phyloP scores from a whole-genome alignment of 108 stramenopile genomes.

The Fistulifera solaris region DNA sequence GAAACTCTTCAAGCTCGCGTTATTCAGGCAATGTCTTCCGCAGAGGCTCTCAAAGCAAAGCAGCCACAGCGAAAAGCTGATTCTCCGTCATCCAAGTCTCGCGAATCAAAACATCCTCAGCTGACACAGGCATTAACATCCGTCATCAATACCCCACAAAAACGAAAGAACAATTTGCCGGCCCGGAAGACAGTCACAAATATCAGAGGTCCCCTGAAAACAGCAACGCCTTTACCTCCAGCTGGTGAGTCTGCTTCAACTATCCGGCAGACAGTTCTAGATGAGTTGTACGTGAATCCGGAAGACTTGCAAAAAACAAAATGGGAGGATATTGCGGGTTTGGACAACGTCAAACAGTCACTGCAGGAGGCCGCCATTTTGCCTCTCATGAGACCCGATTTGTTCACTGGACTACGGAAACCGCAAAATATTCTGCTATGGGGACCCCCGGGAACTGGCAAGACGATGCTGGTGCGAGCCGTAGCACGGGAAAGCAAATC shows the following conservation, averaged over 20 bases:
- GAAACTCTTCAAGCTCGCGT: constrained; percentile 20
- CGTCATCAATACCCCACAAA: too few species aligned
- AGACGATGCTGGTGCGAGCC: constrained; percentile 87
- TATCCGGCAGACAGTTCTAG: constrained; percentile 21
- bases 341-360: constrained; percentile 73
- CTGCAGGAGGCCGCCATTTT: constrained; percentile 90
- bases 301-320: constrained; percentile 27
- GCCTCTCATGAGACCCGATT: constrained; percentile 85
- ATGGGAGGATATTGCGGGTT: constrained; percentile 66
- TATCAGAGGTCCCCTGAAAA: too few species aligned
- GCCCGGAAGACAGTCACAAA: too few species aligned
- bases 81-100: too few species aligned
- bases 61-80: too few species aligned
- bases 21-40: too few species aligned
- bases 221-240: too few species aligned
- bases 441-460: constrained; percentile 88
- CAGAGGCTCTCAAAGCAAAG: too few species aligned
- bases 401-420: constrained; percentile 83
- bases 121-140: too few species aligned
- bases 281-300: constrained; percentile 46
- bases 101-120: too few species aligned
- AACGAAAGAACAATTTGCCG: too few species aligned
- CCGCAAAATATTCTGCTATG: constrained; percentile 81
- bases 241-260: not conserved
- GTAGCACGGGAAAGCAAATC: constrained; percentile 47